phyloP scores from a whole-genome alignment of 2,329 filamentous ascomycete species.

The Paracoccidioides brasiliensis region DNA sequence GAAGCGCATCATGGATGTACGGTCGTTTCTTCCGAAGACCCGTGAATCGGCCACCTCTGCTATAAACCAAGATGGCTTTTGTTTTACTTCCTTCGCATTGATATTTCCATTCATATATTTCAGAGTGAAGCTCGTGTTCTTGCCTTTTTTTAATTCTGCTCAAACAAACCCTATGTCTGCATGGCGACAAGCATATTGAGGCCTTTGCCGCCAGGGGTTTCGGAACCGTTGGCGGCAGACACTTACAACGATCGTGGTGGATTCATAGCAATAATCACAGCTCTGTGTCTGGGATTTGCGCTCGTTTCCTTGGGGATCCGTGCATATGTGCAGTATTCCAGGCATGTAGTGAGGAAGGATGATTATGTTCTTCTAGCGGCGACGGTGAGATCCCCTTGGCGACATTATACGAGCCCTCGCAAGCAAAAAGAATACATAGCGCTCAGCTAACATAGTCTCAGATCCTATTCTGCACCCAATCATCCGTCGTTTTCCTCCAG shows the following conservation, averaged over 20 bases:
- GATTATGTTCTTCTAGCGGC: constrained; percentile 24
- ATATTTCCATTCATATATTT: background rate
- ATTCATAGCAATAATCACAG: constrained; percentile 28
- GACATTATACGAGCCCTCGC: background rate
- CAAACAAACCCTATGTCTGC: background rate
- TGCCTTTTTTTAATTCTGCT: background rate
- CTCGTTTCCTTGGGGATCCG: constrained; percentile 29
- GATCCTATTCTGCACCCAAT: constrained; percentile 26
- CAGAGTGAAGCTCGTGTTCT: background rate
- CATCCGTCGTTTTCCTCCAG: constrained; percentile 25
- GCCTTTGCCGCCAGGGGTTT: constrained; percentile 13
- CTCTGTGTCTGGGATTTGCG: constrained; percentile 26
- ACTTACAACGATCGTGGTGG: constrained; percentile 29
- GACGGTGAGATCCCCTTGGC: constrained; percentile 15
- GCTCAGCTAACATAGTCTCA: constrained; percentile 10
- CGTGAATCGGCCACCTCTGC: background rate
- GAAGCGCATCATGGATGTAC: background rate
- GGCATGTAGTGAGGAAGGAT: constrained; percentile 19
- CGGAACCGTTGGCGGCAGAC: constrained; percentile 25
- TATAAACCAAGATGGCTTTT: background rate
- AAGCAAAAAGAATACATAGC: background rate
- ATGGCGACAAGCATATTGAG: constrained; percentile 4
- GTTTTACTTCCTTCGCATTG: background rate
- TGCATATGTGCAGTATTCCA: constrained; percentile 25
- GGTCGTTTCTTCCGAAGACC: background rate